Conservation (phyloP, 495 filamentous ascomycete genomes). For the Hypoxylon lenormandii region DNA sequence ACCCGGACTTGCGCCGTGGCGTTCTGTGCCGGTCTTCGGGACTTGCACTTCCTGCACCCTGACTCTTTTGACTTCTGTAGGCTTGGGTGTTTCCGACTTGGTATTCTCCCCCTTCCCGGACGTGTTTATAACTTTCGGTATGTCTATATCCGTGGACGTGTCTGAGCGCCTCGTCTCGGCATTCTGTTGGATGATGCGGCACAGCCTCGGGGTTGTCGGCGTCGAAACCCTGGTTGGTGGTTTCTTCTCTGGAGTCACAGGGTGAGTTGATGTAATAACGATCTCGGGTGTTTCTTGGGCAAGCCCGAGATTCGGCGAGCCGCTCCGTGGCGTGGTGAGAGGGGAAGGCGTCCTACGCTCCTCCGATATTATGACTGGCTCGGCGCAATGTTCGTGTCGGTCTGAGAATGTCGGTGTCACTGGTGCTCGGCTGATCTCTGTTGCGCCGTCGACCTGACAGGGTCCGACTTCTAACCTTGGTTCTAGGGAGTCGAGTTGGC, state of each 20-base stretch:
- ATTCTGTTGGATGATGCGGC: constrained; percentile 28
- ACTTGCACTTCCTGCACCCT: constrained; percentile 2
- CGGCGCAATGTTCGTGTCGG: constrained; percentile 36
- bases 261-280: constrained; percentile 39
- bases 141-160: neutral
- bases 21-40: constrained; percentile 10
- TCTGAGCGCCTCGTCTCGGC: constrained; percentile 7
- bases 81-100: constrained; percentile 9
- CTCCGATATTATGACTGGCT: constrained; percentile 10
- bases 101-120: constrained; percentile 3
- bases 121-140: neutral
- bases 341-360: constrained; percentile 53
- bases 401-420: constrained; percentile 17
- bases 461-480: constrained; percentile 9
- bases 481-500: constrained; percentile 26
- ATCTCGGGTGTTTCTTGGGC: constrained; percentile 41
- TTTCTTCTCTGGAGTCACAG: constrained; percentile 24
- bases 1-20: constrained; percentile 6
- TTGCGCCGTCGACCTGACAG: constrained; percentile 15
- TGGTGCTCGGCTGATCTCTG: constrained; percentile 13
- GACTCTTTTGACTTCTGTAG: constrained; percentile 5
- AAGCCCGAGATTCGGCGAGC: constrained; percentile 52
- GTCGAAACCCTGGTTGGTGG: constrained; percentile 39
- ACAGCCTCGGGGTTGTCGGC: constrained; percentile 22
- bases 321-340: constrained; percentile 50